phyloP scores from a whole-genome alignment of 2,329 filamentous ascomycete genomes.

The Ophiobolus disseminans region DNA sequence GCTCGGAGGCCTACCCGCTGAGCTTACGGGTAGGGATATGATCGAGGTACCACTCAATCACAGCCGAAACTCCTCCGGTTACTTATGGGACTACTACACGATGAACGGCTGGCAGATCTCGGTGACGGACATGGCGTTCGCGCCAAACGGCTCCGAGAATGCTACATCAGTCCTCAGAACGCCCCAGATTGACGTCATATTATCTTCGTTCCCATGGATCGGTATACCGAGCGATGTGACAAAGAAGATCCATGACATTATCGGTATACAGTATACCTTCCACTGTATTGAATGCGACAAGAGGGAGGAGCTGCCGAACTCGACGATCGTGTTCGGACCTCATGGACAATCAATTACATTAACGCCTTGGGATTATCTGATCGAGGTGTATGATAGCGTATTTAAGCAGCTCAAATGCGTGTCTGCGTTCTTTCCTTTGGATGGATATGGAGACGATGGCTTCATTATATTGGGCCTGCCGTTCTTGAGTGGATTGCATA shows the following conservation, averaged over 20 bases:
- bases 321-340: slow-evolving; percentile 6
- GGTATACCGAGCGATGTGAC: slow-evolving; percentile 1
- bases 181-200: slow-evolving; percentile 2
- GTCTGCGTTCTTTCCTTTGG: slow-evolving; percentile 2
- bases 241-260: neutral
- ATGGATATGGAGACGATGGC: slow-evolving; percentile 3
- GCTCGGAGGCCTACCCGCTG: slow-evolving; percentile 10
- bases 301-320: slow-evolving; percentile 5
- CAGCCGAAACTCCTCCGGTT: slow-evolving; percentile 5
- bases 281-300: slow-evolving; percentile 9
- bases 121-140: slow-evolving; percentile 5
- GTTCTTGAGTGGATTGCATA: slow-evolving; percentile 13
- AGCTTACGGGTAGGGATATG: slow-evolving; percentile 1
- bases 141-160: neutral
- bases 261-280: slow-evolving; percentile 1
- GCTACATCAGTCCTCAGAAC: neutral
- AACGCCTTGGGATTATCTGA: slow-evolving; percentile 15
- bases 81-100: slow-evolving; percentile 6
- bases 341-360: slow-evolving; percentile 8
- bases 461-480: slow-evolving; percentile 11
- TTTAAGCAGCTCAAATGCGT: slow-evolving; percentile 10
- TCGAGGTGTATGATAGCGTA: slow-evolving; percentile 7
- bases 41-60: slow-evolving; percentile 14
- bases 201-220: slow-evolving; percentile 5
- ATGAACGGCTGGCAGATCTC: slow-evolving; percentile 14